phyloP scores from a whole-genome alignment of 1,139 yeast species.

The Candida sanyaensis region DNA sequence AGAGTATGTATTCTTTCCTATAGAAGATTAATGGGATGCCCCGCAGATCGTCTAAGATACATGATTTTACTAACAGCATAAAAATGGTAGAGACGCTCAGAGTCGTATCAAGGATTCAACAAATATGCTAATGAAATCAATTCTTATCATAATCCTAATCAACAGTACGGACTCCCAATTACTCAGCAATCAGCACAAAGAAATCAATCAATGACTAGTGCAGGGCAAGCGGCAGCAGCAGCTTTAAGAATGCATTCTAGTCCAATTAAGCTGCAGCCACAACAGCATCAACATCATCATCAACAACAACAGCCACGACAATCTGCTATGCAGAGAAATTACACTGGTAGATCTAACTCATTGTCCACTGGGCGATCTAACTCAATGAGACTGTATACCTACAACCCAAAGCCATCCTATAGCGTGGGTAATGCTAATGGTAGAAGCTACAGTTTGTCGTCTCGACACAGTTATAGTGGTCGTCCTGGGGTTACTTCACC shows the following conservation, averaged over 20 bases:
- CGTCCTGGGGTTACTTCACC: constrained; percentile 1
- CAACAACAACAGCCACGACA: constrained; percentile 7
- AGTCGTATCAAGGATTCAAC: constrained; percentile 37
- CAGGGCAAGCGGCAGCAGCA: constrained; percentile 51
- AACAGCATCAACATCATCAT: constrained; percentile 12
- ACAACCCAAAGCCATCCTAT: constrained; percentile 46
- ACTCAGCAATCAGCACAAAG: constrained; percentile 12
- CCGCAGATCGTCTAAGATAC: not conserved
- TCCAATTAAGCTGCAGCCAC: constrained; percentile 17
- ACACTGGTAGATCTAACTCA: constrained; percentile 17
- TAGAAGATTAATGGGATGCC: not conserved
- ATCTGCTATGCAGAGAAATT: constrained; percentile 8
- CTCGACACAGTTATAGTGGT: constrained; percentile 2
- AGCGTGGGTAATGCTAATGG: constrained; percentile 21
- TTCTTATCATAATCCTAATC: constrained; percentile 22
- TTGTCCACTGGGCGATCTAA: constrained; percentile 24
- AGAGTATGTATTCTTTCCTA: constrained; percentile 11
- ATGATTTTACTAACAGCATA: constrained; percentile 2
- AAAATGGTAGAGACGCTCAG: constrained; percentile 12
- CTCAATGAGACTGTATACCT: constrained; percentile 37
- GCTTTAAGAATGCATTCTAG: constrained; percentile 37
- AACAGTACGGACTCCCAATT: constrained; percentile 26
- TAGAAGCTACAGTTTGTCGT: constrained; percentile 23
- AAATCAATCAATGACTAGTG: constrained; percentile 31
- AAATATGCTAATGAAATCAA: constrained; percentile 37